Evolutionary conservation across 2,329 filamentous ascomycete species (phyloP), one percentile per base, ranked within the genome.

Genomic region (Colletotrichum cereale): DNA sequence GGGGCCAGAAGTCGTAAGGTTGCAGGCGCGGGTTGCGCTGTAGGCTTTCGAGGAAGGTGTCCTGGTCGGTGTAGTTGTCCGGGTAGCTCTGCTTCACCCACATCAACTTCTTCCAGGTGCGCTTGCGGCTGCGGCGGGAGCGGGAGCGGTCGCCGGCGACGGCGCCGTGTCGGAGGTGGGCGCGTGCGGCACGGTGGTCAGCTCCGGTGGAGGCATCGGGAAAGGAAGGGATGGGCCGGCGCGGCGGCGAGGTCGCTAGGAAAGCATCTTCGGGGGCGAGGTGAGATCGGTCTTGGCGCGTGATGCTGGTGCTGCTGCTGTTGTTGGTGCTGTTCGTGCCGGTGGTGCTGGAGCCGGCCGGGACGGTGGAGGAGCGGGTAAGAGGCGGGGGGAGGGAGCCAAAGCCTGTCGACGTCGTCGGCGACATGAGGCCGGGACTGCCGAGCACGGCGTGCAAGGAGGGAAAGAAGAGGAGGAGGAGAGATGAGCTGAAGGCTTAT

Each of bases 21-120:
- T 96, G 92, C 63, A 98, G 88, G 50, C 95, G 91, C 5, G 96
- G 96, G 80, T 99, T 99, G 58, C 95, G 90, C 81, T 99, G 96
- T 24, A 99, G 89, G 77, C 97, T 95, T 79, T 98, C 96, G 75
- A 99, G 91, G 77, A 99, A 99, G 1, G 96, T 98, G 72, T 94
- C 93, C 79, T 96, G 95, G 80, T 99, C 96, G 50, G 96, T 98
- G 80, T 98, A 98, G 81, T 99, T 99, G 81, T 99, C 96, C n/a
- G 96, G 95, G 79, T 97, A 97, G 42, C 93, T 93, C 80, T 98
- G 96, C 83, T 97, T 97, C 78, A 99, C 95, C 96, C 96, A 99
- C 66, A 99, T 88, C 75, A 99, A 84, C 85, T 98, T 98, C 87
- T 97, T 97, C 93, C 96, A 98, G 14, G 89, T 89, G 62, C 90